Evolutionary conservation across 2,329 filamentous ascomycete genomes (phyloP), one percentile per base, ranked within the genome.

Genomic region (Ophiostoma himal-ulmi): DNA sequence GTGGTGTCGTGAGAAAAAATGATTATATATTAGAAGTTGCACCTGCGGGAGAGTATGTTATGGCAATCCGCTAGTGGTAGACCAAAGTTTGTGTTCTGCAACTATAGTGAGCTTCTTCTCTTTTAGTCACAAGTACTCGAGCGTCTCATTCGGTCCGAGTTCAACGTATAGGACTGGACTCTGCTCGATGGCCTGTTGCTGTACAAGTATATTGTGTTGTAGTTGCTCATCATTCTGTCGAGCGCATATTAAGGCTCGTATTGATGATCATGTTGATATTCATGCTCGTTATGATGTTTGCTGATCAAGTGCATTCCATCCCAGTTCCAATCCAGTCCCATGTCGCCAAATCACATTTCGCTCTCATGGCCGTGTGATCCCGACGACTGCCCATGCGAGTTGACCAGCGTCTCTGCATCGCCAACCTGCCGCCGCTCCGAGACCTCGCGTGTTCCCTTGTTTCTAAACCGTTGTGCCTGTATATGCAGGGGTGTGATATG

Each of bases 351-450:
- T 78, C 74, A 82, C 71, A 82, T 73, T 74, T 81, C 76, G 72
- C 75, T 77, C 70, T 80, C 78, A 57, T 77, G 76, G 69, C 75
- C 75, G 72, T 72, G 74, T 67, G 74, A 74, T 69, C 69, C 69
- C 65, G 72, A 74, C 72, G 77, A 74, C 75, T 64, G 74, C 75
- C 44, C 67, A 34, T 70, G 82, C 54, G 82, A 82, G 76, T 91
- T 89, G 76, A 94, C 84, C 83, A 93, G 85, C 77, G 88, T 88
- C 81, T 92, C 92, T 70, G 89, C 89, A 82, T 97, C 94, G 73
- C 93, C 94, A 70, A 97, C 94, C 81, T 97, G 94, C 80, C 91
- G 91, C 74, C 94, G 85, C 82, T 94, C 92, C 71, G 91, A 92
- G 72, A 97, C 85, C 81, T 97, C 94, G 73, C 87, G 82, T 54